These are phyloP conservation scores for Stylosanthes scabra DNA, from an alignment of 331 rosid genomes.

Conservation along the genomic window DNA sequence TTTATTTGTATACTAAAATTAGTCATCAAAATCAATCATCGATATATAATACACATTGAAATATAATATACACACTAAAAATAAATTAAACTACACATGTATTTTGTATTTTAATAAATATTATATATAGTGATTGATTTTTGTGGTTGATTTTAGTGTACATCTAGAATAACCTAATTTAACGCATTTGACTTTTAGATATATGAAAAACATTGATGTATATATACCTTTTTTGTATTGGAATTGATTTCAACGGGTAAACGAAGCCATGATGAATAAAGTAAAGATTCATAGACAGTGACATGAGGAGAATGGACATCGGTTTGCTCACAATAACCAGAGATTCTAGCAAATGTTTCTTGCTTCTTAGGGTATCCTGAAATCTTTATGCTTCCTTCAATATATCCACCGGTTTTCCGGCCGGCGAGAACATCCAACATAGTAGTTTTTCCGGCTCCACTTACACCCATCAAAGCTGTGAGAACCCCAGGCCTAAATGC, in stretches of 20 bases:
- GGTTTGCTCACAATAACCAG: slow-evolving; percentile 75
- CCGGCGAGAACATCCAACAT: slow-evolving; percentile 73
- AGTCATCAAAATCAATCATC: no score
- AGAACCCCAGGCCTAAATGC: slow-evolving; percentile 75
- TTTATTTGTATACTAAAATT: no score
- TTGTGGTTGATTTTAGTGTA: no score
- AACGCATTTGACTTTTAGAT: no score
- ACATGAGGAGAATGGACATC: slow-evolving; percentile 77
- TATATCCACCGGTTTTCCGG: slow-evolving; percentile 69
- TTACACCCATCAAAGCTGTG: slow-evolving; percentile 71
- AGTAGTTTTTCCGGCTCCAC: slow-evolving; percentile 70
- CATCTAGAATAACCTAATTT: no score
- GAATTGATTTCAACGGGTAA: slow-evolving; percentile 38
- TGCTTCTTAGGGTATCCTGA: slow-evolving; percentile 74
- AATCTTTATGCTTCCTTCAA: slow-evolving; percentile 55
- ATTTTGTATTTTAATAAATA: no score
- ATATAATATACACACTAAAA: no score
- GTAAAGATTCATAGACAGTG: slow-evolving; percentile 52
- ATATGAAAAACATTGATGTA: neutral
- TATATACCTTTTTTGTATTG: slow-evolving; percentile 37
- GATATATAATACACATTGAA: no score
- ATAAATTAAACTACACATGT: no score
- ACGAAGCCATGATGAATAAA: slow-evolving; percentile 54
- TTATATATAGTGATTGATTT: no score
- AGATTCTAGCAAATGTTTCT: slow-evolving; percentile 69